Conservation (phyloP, 2,329 filamentous ascomycete genomes). For the Allantophomopsis lycopodina region DNA sequence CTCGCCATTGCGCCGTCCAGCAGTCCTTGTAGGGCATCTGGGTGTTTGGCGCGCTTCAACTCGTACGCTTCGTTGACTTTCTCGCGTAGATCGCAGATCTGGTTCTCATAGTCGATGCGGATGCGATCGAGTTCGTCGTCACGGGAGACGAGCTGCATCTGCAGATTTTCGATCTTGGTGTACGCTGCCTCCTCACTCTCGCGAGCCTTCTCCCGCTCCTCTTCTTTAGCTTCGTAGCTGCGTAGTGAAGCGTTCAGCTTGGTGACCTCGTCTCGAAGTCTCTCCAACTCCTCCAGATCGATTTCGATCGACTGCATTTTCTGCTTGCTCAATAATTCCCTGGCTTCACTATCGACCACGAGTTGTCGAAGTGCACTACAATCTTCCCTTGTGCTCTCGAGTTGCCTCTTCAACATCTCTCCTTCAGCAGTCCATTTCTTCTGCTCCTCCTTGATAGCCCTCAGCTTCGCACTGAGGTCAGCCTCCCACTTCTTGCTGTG, state of each 20-base stretch:
- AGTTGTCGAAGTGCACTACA: constrained; percentile 50
- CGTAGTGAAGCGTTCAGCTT: constrained; percentile 46
- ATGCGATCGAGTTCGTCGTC: constrained; percentile 30
- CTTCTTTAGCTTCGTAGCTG: constrained; percentile 49
- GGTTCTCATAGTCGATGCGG: constrained; percentile 28
- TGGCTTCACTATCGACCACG: constrained; percentile 55
- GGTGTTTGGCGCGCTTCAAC: background rate
- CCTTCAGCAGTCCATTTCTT: constrained; percentile 48
- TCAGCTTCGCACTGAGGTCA: constrained; percentile 53
- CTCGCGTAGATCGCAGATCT: constrained; percentile 29
- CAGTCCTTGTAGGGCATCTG: constrained; percentile 23
- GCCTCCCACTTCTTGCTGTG: constrained; percentile 69
- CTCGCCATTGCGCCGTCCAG: constrained; percentile 32
- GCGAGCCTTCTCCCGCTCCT: constrained; percentile 40
- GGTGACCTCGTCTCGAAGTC: constrained; percentile 42
- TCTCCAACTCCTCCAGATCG: constrained; percentile 44
- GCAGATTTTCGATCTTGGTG: constrained; percentile 42
- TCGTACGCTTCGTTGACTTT: constrained; percentile 3
- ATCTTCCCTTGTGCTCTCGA: constrained; percentile 44
- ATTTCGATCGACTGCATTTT: constrained; percentile 49
- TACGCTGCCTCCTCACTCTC: constrained; percentile 44
- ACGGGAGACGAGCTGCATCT: constrained; percentile 38
- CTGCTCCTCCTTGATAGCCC: constrained; percentile 53
- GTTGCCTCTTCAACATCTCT: constrained; percentile 39
- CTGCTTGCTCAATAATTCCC: constrained; percentile 50